These are phyloP conservation scores for Pilaira anomala DNA, from an alignment of 192 early-diverging fungal species.

Conservation along the genomic window DNA sequence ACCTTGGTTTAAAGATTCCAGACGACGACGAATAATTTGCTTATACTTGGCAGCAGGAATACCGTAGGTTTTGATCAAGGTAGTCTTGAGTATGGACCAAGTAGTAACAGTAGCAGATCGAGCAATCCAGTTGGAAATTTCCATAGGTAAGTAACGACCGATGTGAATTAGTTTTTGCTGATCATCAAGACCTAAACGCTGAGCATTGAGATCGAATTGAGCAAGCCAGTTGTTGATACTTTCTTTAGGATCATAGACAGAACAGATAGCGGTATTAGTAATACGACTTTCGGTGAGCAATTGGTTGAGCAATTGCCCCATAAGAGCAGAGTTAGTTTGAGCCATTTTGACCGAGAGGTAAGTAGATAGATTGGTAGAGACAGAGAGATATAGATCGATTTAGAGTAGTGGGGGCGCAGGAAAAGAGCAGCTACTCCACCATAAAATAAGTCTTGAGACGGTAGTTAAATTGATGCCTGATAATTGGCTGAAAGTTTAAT, in stretches of 20 bases:
- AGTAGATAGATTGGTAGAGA: too few species aligned
- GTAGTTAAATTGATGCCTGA: too few species aligned
- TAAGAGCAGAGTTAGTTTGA: too few species aligned
- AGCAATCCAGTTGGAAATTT: neutral
- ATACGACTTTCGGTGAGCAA: too few species aligned
- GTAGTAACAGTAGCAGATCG: neutral
- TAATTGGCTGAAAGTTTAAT: too few species aligned
- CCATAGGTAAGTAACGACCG: neutral
- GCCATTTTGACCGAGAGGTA: too few species aligned
- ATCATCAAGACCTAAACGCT: neutral
- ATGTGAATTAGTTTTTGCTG: neutral
- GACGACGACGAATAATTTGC: neutral
- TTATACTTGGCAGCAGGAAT: neutral
- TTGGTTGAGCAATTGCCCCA: too few species aligned
- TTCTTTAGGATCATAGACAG: neutral
- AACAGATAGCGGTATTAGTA: too few species aligned
- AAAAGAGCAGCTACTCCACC: too few species aligned
- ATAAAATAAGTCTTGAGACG: too few species aligned
- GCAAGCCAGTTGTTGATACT: neutral
- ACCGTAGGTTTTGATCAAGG: neutral
- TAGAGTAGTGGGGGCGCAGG: too few species aligned
- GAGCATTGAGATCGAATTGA: neutral
- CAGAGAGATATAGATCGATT: too few species aligned
- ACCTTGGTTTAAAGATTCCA: neutral
- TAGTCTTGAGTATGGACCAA: neutral